Percentiles rank a stretch among this genome's conserved stretches.
phyloP scores from a whole-genome alignment of 352 stramenopile species.

The Globisporangium parvum region DNA sequence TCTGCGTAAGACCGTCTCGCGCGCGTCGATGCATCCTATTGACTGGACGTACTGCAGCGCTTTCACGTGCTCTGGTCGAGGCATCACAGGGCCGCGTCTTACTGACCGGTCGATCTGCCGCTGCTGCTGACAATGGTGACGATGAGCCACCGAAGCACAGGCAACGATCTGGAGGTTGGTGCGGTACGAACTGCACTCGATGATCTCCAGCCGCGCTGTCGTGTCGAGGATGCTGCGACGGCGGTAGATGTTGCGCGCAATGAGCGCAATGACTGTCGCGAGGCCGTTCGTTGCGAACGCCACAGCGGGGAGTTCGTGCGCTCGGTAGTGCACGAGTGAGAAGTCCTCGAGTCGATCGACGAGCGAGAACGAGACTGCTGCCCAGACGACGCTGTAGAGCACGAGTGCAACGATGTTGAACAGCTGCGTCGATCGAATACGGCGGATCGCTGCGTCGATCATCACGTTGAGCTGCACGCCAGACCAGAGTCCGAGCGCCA shows the following conservation, averaged over 20 bases:
- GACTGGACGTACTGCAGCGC: slow-evolving; percentile 5
- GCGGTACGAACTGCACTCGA: slow-evolving; percentile 8
- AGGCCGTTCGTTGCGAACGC: slow-evolving; percentile 8
- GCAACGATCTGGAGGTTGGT: neutral
- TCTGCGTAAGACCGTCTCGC: neutral
- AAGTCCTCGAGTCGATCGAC: slow-evolving; percentile 2
- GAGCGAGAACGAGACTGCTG: neutral
- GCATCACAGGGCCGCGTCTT: neutral
- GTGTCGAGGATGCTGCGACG: slow-evolving; percentile 1
- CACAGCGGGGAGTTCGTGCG: neutral
- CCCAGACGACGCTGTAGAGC: neutral
- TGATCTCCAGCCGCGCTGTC: neutral
- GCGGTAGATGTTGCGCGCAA: slow-evolving; percentile 9
- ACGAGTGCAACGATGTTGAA: neutral
- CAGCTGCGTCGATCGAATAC: neutral
- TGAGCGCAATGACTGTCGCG: slow-evolving; percentile 3
- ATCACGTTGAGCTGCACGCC: slow-evolving; percentile 7
- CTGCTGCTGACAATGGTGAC: no score
- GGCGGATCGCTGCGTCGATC: slow-evolving; percentile 7
- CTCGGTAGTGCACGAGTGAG: neutral
- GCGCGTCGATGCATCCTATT: slow-evolving; percentile 2
- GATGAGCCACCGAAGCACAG: no score
- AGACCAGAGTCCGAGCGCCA: neutral
- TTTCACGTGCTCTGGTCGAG: slow-evolving; percentile 1
- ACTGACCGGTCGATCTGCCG: no score